Percentiles rank a stretch among this genome's conserved stretches.
These are phyloP conservation scores for Nemania sp. DNA, from an alignment of 2,329 filamentous ascomycete genomes.

Conservation along the genomic window DNA sequence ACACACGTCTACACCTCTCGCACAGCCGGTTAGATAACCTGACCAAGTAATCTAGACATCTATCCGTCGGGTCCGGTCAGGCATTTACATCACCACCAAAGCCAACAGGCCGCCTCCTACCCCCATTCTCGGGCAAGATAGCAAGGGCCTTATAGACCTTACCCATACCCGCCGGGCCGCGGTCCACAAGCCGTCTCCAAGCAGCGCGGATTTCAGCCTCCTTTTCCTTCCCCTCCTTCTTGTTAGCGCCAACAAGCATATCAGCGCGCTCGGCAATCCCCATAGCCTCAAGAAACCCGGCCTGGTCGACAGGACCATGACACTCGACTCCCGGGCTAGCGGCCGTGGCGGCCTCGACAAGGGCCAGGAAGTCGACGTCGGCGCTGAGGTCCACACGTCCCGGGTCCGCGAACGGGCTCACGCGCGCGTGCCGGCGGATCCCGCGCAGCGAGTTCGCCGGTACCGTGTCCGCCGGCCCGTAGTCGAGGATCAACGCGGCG, in stretches of 20 bases:
- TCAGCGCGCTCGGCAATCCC: slow-evolving; percentile 79
- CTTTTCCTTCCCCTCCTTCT: slow-evolving; percentile 47
- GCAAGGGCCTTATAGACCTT: slow-evolving; percentile 92
- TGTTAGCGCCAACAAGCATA: slow-evolving; percentile 66
- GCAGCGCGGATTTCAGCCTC: slow-evolving; percentile 68
- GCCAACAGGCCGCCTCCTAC: slow-evolving; percentile 77
- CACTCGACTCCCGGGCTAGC: slow-evolving; percentile 84
- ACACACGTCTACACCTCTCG: no score
- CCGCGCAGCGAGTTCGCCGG: slow-evolving; percentile 89
- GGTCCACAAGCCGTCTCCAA: slow-evolving; percentile 83
- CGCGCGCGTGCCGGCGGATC: slow-evolving; percentile 74
- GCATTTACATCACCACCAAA: slow-evolving; percentile 74
- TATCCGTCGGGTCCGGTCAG: background rate
- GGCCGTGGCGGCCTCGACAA: slow-evolving; percentile 78
- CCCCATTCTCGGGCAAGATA: slow-evolving; percentile 79
- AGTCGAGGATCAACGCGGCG: slow-evolving; percentile 93
- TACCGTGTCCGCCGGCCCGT: slow-evolving; percentile 77
- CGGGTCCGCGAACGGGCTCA: slow-evolving; percentile 78
- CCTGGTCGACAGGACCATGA: slow-evolving; percentile 89
- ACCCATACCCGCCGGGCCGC: slow-evolving; percentile 84
- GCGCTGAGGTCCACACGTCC: slow-evolving; percentile 87
- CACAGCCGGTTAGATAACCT: no score
- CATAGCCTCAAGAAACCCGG: slow-evolving; percentile 75
- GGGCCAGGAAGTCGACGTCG: slow-evolving; percentile 88
- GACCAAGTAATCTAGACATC: no score